Evolutionary conservation across 106 monocot species (phyloP).

Genomic region (Iris macrosiphon): DNA sequence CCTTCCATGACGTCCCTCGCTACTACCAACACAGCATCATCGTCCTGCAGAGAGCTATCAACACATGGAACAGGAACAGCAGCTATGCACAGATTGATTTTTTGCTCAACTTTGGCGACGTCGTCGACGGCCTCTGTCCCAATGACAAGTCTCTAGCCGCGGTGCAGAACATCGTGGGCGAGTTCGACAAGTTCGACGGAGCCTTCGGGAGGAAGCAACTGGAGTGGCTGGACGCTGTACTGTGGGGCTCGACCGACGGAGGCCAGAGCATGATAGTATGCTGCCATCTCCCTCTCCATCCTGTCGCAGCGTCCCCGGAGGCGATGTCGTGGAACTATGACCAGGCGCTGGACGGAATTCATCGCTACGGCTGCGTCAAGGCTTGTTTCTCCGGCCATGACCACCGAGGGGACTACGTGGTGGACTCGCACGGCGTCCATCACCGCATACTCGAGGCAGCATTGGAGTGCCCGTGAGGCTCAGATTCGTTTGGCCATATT

Average conservation of each 20-base stretch:
- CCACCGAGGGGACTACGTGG: conserved; percentile 62
- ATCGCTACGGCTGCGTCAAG: conserved; percentile 59
- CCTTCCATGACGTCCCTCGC: conserved; percentile 32
- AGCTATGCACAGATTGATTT: conserved; percentile 18
- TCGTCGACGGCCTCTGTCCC: conserved; percentile 78
- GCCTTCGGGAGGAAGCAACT: conserved; percentile 61
- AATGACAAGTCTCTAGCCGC: conserved; percentile 38
- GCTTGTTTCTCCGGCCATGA: conserved; percentile 84
- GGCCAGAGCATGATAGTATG: conserved; percentile 67
- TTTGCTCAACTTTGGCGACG: conserved; percentile 42
- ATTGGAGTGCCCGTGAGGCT: conserved; percentile 75
- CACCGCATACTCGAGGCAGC: conserved; percentile 79
- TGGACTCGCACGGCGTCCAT: conserved; percentile 70
- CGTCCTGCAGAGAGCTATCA: conserved; percentile 28
- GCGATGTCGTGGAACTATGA: conserved; percentile 82
- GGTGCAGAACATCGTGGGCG: conserved; percentile 42
- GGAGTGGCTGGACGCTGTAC: conserved; percentile 56
- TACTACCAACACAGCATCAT: conserved; percentile 38
- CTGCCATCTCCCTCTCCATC: conserved; percentile 70
- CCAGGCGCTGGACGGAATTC: conserved; percentile 59
- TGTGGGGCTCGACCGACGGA: conserved; percentile 25
- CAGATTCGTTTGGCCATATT: conserved; percentile 52
- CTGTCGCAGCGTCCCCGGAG: conserved; percentile 25
- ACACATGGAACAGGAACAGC: conserved; percentile 21
- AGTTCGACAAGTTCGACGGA: conserved; percentile 72